Conservation (phyloP, 1,139 yeast species). For the Geotrichum australiense region DNA sequence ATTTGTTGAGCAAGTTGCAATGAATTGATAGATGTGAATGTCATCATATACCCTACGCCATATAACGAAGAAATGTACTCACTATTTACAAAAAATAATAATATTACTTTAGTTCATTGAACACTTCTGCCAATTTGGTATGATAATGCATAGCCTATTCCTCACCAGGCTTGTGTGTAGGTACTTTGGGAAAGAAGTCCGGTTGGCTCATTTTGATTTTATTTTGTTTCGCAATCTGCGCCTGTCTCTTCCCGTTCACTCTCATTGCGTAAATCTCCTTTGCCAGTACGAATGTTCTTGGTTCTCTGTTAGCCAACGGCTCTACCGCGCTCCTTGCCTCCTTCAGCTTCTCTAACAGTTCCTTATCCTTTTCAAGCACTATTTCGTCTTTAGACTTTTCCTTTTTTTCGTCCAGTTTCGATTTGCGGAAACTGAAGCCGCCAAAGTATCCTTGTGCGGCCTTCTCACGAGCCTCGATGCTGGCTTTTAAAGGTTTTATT, state of each 20-base stretch:
- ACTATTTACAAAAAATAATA: not conserved
- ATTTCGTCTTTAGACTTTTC: conserved; percentile 19
- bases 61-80: too few species aligned
- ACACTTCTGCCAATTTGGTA: not conserved
- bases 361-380: conserved; percentile 20
- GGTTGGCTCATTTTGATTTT: conserved; percentile 40
- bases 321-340: conserved; percentile 18
- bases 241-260: conserved; percentile 39
- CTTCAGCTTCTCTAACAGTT: conserved; percentile 22
- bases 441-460: conserved; percentile 14
- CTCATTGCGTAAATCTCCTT: conserved; percentile 50
- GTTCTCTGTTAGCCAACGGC: conserved; percentile 33
- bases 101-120: not conserved
- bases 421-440: conserved; percentile 16
- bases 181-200: conserved; percentile 52
- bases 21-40: conserved; percentile 37
- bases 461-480: conserved; percentile 13
- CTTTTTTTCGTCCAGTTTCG: conserved; percentile 21
- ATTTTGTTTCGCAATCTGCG: conserved; percentile 37
- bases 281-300: conserved; percentile 46
- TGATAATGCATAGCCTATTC: not conserved
- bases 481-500: conserved; percentile 34
- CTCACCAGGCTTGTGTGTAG: conserved; percentile 31
- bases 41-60: too few species aligned
- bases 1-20: conserved; percentile 73